These are phyloP conservation scores for Dysphania ambrosioides DNA, from an alignment of 148 eudicot genomes.

Conservation along the genomic window DNA sequence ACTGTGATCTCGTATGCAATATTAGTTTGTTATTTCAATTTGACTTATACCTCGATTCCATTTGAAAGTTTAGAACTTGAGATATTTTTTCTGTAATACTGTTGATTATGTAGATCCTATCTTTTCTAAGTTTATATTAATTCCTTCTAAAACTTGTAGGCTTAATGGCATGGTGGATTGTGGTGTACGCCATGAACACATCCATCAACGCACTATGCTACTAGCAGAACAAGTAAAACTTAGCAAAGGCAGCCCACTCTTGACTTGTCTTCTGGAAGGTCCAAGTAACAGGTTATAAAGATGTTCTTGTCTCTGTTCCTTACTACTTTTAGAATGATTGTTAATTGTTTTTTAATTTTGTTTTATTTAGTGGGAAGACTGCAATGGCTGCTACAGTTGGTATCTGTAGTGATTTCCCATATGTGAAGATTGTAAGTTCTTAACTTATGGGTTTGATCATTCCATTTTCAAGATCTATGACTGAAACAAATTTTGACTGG, in stretches of 20 bases:
- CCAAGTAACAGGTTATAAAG: conserved; percentile 73
- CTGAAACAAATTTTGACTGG: neutral
- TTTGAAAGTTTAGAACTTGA: neutral
- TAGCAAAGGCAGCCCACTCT: conserved; percentile 88
- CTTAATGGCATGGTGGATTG: conserved; percentile 91
- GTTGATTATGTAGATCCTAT: neutral
- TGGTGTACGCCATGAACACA: conserved; percentile 84
- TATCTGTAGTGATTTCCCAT: conserved; percentile 92
- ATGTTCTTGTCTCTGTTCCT: conserved; percentile 9
- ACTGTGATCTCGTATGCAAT: neutral
- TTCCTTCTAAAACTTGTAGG: conserved; percentile 37
- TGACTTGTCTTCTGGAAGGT: conserved; percentile 95
- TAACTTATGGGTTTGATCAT: conserved; percentile 9
- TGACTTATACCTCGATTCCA: neutral
- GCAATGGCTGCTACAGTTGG: conserved; percentile 97
- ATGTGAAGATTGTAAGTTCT: conserved; percentile 85
- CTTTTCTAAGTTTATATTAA: conserved; percentile 7
- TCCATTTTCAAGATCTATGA: neutral
- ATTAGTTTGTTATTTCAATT: neutral
- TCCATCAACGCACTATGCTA: conserved; percentile 77
- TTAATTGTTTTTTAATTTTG: conserved; percentile 13
- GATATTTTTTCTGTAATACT: neutral
- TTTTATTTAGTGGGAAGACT: conserved; percentile 78
- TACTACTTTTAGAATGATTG: neutral
- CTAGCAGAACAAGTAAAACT: conserved; percentile 89